Evolutionary conservation across 768 basidiomycete genomes (phyloP).

Genomic region (Royoungia palumana): DNA sequence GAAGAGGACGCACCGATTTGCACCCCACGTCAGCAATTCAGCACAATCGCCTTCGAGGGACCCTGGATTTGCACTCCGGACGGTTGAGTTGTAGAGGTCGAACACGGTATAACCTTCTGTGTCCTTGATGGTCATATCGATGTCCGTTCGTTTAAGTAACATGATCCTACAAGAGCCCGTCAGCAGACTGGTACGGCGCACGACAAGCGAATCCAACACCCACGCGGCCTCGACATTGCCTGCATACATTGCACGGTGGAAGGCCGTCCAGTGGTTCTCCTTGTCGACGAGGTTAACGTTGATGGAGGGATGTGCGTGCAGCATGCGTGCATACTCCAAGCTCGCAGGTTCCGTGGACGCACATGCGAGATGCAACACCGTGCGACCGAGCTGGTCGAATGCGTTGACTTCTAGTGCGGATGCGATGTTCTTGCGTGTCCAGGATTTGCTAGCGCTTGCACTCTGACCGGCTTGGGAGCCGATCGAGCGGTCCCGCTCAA

Average conservation of each 20-base stretch:
- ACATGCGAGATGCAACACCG: slow-evolving; percentile 81
- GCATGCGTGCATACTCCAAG: slow-evolving; percentile 71
- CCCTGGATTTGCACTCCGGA: slow-evolving; percentile 66
- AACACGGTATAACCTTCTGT: slow-evolving; percentile 87
- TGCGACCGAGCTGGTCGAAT: slow-evolving; percentile 66
- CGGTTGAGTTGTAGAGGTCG: slow-evolving; percentile 89
- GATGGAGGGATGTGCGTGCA: slow-evolving; percentile 72
- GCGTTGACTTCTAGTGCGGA: slow-evolving; percentile 60
- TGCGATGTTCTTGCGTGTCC: slow-evolving; percentile 46
- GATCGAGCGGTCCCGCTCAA: slow-evolving; percentile 48
- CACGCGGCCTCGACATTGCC: slow-evolving; percentile 74
- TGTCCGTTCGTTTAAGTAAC: slow-evolving; percentile 71
- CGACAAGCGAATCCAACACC: slow-evolving; percentile 25
- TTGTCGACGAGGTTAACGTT: slow-evolving; percentile 77
- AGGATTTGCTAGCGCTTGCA: slow-evolving; percentile 54
- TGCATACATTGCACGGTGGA: slow-evolving; percentile 82
- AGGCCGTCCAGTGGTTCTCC: slow-evolving; percentile 88
- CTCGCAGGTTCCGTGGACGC: slow-evolving; percentile 53
- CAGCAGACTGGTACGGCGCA: slow-evolving; percentile 2
- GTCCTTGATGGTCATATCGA: slow-evolving; percentile 73
- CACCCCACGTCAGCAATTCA: slow-evolving; percentile 87
- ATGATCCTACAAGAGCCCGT: slow-evolving; percentile 50
- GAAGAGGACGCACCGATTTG: slow-evolving; percentile 54
- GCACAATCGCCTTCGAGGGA: slow-evolving; percentile 33
- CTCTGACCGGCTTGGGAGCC: slow-evolving; percentile 31